A percentile compares a stretch with the other conserved stretches of the same genome.
These are phyloP conservation scores for Podila minutissima DNA, from an alignment of 192 early-diverging fungal species.

Conservation along the genomic window DNA sequence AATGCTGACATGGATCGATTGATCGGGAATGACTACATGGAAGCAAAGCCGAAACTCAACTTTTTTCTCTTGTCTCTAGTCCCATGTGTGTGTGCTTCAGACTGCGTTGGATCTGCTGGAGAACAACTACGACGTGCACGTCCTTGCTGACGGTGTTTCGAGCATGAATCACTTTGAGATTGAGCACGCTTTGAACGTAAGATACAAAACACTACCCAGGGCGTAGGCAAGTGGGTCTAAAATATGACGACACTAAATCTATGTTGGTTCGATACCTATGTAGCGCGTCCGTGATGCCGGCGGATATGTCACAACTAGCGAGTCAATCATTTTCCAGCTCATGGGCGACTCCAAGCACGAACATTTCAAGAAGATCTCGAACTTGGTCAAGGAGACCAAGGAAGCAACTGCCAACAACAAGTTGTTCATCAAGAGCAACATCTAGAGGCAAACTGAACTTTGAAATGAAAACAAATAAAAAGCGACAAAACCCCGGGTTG, in stretches of 20 bases:
- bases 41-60: background rate
- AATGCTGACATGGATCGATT: background rate
- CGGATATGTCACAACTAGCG: conserved; percentile 80
- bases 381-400: conserved; percentile 88
- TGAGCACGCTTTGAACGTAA: conserved; percentile 79
- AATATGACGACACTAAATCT: conserved; percentile 45
- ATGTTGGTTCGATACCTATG: background rate
- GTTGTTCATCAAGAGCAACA: conserved; percentile 57
- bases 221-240: too few species aligned
- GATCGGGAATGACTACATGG: background rate
- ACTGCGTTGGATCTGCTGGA: conserved; percentile 92
- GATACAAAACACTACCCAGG: background rate
- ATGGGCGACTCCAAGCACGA: conserved; percentile 66
- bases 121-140: conserved; percentile 80
- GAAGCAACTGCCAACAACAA: conserved; percentile 71
- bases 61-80: conserved; percentile 46
- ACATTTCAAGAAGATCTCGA: conserved; percentile 83
- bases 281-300: conserved; percentile 72
- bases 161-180: conserved; percentile 88
- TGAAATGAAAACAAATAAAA: background rate
- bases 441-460: conserved; percentile 8
- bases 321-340: conserved; percentile 81
- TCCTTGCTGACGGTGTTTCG: conserved; percentile 94
- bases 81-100: conserved; percentile 96
- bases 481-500: too few species aligned